Evolutionary conservation across 768 basidiomycete genomes (phyloP), one percentile per base, ranked within the genome.

Genomic region (Mycena galericulata): DNA sequence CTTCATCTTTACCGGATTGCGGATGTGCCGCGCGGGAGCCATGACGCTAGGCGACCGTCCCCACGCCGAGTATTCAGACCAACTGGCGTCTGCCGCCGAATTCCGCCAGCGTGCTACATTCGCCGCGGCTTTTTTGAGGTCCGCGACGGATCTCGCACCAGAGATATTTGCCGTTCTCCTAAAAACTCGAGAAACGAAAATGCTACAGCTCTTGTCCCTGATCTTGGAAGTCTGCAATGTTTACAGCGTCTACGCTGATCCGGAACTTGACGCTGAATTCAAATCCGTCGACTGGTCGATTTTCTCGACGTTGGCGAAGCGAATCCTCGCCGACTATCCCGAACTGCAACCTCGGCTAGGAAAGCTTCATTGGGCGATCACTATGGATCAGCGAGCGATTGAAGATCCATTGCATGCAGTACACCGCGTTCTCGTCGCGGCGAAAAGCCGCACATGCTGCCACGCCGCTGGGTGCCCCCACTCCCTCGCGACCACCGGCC

Each of bases 41-140:
- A 38, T 11, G 12, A 17, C 26, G 20, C 10, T 57, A 27, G 41
- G 40, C 20, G n/a, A 34, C 36, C 22, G 4, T 40, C 24, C 45
- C 45, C 11, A 34, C 43, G 41, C 22, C 14, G 56, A 58, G 6
- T 34, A n/a, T 53, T n/a, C 4, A 17, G 50, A 40, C 4, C 40
- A 15, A 29, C 29, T 58, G 29, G 27, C 8, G 3, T 41, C 20
- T 4, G 56, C 56, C 3, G 54, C 56, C 18, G 43, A 58, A 46
- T 58, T 58, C 43, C 43, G 56, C 56, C 56, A 58, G 43, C 56
- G 43, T n/a, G 56, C 58, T 7, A 60, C 58, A 6, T 60, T 34
- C 24, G 46, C 34, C 6, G 46, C 32, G 30, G 34, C 1, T 7
- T 49, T 60, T 30, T 22, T 60, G 29, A 24, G 49, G 22, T 34